These are phyloP conservation scores for Hibiscus tridactylites DNA, from an alignment of 345 rosid genomes.

Conservation along the genomic window DNA sequence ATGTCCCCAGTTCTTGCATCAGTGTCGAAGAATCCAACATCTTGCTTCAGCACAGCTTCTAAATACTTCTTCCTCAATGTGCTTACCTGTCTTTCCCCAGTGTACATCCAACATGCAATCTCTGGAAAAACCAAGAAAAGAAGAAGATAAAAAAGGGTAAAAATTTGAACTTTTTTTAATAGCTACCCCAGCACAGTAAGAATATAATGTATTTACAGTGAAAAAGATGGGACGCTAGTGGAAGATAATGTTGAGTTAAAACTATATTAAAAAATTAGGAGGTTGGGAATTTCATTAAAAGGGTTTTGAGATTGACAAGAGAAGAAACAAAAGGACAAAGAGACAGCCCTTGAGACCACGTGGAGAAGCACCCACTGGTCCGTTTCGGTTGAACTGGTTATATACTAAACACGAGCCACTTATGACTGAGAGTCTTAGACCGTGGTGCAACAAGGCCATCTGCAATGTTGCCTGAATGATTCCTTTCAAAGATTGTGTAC, in stretches of 20 bases:
- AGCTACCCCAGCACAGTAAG: background rate
- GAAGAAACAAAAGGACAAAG: conserved; percentile 27
- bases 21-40: too few species aligned
- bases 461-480: conserved; percentile 5
- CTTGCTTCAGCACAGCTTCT: too few species aligned
- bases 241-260: background rate
- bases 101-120: too few species aligned
- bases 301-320: conserved; percentile 21
- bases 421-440: background rate
- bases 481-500: background rate
- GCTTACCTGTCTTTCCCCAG: too few species aligned
- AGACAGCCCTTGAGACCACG: conserved; percentile 44
- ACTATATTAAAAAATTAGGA: background rate
- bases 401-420: conserved; percentile 7
- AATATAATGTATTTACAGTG: background rate
- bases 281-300: background rate
- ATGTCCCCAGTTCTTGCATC: too few species aligned
- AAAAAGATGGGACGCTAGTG: conserved; percentile 14
- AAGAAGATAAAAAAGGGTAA: background rate
- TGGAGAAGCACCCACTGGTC: conserved; percentile 28
- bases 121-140: conserved; percentile 7
- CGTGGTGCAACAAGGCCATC: background rate
- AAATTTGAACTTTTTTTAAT: background rate
- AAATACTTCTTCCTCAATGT: too few species aligned
- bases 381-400: conserved; percentile 17